These are phyloP conservation scores for Arachnopeziza araneosa DNA, from an alignment of 2,329 filamentous ascomycete species.

Conservation along the genomic window DNA sequence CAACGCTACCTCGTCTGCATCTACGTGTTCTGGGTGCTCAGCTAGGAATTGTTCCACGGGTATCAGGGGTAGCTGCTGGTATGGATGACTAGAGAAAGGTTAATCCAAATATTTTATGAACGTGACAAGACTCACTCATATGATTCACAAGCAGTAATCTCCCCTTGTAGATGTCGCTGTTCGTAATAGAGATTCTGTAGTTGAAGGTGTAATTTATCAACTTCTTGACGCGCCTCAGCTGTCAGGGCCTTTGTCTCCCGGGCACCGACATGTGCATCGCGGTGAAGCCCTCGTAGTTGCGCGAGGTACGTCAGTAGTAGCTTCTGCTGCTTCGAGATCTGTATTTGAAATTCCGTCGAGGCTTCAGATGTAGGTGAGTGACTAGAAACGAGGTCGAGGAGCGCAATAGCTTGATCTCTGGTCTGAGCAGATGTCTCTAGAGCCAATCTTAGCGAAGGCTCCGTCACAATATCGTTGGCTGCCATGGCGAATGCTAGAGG, in stretches of 20 bases:
- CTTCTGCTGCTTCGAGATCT: constrained; percentile 72
- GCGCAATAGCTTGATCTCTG: constrained; percentile 62
- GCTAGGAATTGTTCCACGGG: constrained; percentile 74
- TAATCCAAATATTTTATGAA: constrained; percentile 8
- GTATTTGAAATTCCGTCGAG: constrained; percentile 45
- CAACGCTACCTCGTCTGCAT: constrained; percentile 69
- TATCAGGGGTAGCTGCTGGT: constrained; percentile 80
- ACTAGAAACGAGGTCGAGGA: constrained; percentile 58
- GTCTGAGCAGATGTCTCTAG: constrained; percentile 68
- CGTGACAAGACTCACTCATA: constrained; percentile 63
- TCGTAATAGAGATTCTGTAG: constrained; percentile 97
- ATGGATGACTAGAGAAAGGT: constrained; percentile 63
- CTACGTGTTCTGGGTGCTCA: constrained; percentile 67
- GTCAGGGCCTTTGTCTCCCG: constrained; percentile 83
- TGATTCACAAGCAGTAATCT: constrained; percentile 84
- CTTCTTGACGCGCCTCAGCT: constrained; percentile 80
- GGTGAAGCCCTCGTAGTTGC: constrained; percentile 75
- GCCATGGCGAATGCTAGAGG: constrained; percentile 38
- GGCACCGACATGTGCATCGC: constrained; percentile 72
- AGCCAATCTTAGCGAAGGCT: constrained; percentile 60
- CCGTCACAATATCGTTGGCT: constrained; percentile 54
- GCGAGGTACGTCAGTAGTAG: constrained; percentile 72
- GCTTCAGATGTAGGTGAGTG: constrained; percentile 39
- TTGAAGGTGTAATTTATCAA: constrained; percentile 85
- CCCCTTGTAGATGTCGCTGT: constrained; percentile 81